These are phyloP conservation scores for Drechslerella stenobrocha DNA, from an alignment of 2,329 filamentous ascomycete species.

Conservation along the genomic window DNA sequence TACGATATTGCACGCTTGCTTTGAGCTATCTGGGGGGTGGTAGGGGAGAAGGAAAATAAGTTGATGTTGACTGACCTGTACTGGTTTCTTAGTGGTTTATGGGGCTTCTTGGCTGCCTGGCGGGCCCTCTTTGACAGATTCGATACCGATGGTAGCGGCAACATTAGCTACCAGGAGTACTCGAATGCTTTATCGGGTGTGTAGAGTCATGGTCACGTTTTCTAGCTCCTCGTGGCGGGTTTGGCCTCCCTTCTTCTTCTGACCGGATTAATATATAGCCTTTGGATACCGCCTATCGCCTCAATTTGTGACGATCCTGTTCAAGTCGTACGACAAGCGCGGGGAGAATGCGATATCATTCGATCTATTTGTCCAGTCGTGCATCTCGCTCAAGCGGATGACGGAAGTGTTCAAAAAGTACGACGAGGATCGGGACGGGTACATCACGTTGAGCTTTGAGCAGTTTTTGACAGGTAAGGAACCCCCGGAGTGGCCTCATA, in stretches of 20 bases:
- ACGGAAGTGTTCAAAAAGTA: slow-evolving; percentile 99
- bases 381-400: slow-evolving; percentile 96
- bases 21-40: too few relatives aligned
- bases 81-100: slow-evolving; percentile 71
- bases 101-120: slow-evolving; percentile 95
- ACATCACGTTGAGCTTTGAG: slow-evolving; percentile 79
- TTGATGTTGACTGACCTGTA: neutral
- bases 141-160: slow-evolving; percentile 81
- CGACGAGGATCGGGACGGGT: slow-evolving; percentile 93
- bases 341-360: slow-evolving; percentile 61
- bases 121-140: slow-evolving; percentile 92
- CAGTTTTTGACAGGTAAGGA: slow-evolving; percentile 70
- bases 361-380: slow-evolving; percentile 95
- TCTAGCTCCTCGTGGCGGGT: slow-evolving; percentile 16
- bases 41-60: neutral
- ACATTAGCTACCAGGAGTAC: slow-evolving; percentile 84
- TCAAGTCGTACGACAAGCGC: slow-evolving; percentile 83
- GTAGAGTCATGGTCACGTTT: slow-evolving; percentile 12
- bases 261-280: slow-evolving; percentile 57
- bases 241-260: neutral
- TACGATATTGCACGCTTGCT: slow-evolving; percentile 50
- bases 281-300: slow-evolving; percentile 91
- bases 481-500: too few relatives aligned
- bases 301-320: slow-evolving; percentile 80
- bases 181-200: slow-evolving; percentile 73